Conservation (phyloP, 257 asterid genomes). For the Linderniella brevidens region DNA sequence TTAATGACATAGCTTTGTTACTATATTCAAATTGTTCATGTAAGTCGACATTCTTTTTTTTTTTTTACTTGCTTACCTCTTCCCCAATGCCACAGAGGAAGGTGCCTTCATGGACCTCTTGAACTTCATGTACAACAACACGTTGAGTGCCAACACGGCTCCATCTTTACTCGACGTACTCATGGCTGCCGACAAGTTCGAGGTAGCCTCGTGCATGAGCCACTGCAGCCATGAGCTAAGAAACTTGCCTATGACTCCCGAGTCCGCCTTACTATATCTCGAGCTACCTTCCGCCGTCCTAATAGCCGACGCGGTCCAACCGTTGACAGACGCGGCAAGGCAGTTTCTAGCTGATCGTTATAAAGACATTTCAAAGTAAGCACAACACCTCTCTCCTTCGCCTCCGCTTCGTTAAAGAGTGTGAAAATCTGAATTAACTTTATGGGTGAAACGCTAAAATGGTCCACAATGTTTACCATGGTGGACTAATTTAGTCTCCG, state of each 20-base stretch:
- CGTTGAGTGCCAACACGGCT: constrained; percentile 40
- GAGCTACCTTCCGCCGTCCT: constrained; percentile 71
- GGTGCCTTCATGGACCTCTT: constrained; percentile 76
- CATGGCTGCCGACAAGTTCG: constrained; percentile 84
- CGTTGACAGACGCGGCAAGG: constrained; percentile 56
- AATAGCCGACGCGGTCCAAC: constrained; percentile 63
- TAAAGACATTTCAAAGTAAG: constrained; percentile 63
- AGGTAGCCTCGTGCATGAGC: constrained; percentile 87
- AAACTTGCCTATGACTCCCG: constrained; percentile 63
- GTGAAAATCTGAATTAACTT: too few species aligned
- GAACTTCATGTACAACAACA: constrained; percentile 64
- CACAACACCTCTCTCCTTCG: too few species aligned
- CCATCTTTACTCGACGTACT: constrained; percentile 60
- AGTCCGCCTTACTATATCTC: constrained; percentile 73
- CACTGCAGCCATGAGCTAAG: constrained; percentile 52
- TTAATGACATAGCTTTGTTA: too few species aligned
- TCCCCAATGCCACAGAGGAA: constrained; percentile 72
- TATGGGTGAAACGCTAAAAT: too few species aligned
- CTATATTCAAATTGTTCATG: too few species aligned
- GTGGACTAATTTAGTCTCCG: too few species aligned
- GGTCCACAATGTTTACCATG: too few species aligned
- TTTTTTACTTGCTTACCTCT: too few species aligned
- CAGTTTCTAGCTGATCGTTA: constrained; percentile 49
- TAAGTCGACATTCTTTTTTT: too few species aligned
- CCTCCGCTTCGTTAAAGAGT: too few species aligned